Percentiles rank a stretch among this genome's conserved stretches.
Evolutionary conservation across 129 eudicot genomes (phyloP).

Genomic region (Tagetes patula): DNA sequence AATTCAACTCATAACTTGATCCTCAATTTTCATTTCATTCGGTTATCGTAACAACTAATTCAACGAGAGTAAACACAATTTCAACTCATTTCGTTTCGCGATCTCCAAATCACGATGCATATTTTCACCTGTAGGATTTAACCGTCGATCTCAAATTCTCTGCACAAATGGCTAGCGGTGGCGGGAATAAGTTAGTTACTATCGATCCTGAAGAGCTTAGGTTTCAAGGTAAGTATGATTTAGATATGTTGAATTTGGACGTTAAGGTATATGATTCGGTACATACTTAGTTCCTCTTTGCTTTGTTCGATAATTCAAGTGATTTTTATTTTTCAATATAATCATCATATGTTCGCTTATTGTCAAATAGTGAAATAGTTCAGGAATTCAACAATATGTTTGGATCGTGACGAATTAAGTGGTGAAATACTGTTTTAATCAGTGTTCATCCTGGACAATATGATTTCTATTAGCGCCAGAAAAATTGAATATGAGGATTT

Average conservation of each 20-base stretch:
- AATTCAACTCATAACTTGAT: slow-evolving; percentile 27
- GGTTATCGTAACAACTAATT: slow-evolving; percentile 11
- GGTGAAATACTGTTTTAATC: not conserved
- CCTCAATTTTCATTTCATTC: slow-evolving; percentile 27
- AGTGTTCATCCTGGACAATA: not conserved
- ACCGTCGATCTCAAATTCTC: slow-evolving; percentile 21
- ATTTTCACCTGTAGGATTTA: slow-evolving; percentile 7
- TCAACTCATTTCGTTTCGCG: slow-evolving; percentile 10
- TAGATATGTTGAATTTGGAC: not conserved
- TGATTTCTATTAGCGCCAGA: slow-evolving; percentile 2
- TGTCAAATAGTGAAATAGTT: not conserved
- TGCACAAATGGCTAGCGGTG: slow-evolving; percentile 39
- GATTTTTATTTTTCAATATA: not conserved
- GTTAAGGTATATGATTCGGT: not conserved
- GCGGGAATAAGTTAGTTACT: slow-evolving; percentile 47
- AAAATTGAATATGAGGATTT: not conserved
- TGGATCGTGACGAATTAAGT: not conserved
- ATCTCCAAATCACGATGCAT: slow-evolving; percentile 2
- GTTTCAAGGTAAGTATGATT: slow-evolving; percentile 57
- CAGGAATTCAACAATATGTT: not conserved
- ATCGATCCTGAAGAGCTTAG: slow-evolving; percentile 79
- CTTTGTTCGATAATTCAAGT: not conserved
- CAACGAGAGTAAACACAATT: slow-evolving; percentile 8
- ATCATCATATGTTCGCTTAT: not conserved
- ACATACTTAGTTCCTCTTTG: not conserved